Base-by-base conservation (phyloP, 148 eudicot genomes). In the Rhododendron griersonianum region DNA sequence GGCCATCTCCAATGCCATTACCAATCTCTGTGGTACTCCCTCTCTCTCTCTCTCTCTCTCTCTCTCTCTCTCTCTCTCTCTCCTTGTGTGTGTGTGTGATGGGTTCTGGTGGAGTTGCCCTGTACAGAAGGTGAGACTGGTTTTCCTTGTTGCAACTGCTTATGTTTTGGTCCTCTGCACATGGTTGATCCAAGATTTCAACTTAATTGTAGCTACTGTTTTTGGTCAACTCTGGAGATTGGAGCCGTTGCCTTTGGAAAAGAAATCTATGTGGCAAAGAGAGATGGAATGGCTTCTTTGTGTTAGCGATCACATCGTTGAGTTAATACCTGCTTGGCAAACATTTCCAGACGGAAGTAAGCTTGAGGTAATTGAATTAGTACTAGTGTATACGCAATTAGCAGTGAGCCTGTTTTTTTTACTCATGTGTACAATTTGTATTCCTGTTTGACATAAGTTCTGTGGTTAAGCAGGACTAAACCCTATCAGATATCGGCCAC, bases 211-310 rank as follows among this genome's bases (percentile, higher is more conserved):
- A 98, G 99, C 95, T 57, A 91, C 98, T 5, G 92, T 94, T 50
- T 98, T 95, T 88, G 99, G 99, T 69, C 98, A 94, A 86, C 86
- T 95, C 30, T 98, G 99, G 99, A 98, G 98, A 85, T 87, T 98
- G 85, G 98, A 94, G 87, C 99, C 98, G 4, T 85, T 97, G 91
- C 87, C 95, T 3, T n/a, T 69, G 6, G 96, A 95, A 81, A 97
- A 94, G 90, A 95, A 93, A 91, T 89, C 90, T 5, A 94, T 95
- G 98, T 97, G 99, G 99, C 91, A 89, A 90, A 91, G 98, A 88
- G 99, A 97, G 87, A 94, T 97, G 94, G 98, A 95, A 84, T 97
- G 96, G 90, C 91, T 97, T 88, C 93, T 97, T 51, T 92, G 91
- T 84, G 98, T 97, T 76, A 91, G 98, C 84, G 95, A 97, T 91